Evolutionary conservation across 1,284 basidiomycete genomes (phyloP), one percentile per base, ranked within the genome.

Genomic region (Heterobasidion parviporum): DNA sequence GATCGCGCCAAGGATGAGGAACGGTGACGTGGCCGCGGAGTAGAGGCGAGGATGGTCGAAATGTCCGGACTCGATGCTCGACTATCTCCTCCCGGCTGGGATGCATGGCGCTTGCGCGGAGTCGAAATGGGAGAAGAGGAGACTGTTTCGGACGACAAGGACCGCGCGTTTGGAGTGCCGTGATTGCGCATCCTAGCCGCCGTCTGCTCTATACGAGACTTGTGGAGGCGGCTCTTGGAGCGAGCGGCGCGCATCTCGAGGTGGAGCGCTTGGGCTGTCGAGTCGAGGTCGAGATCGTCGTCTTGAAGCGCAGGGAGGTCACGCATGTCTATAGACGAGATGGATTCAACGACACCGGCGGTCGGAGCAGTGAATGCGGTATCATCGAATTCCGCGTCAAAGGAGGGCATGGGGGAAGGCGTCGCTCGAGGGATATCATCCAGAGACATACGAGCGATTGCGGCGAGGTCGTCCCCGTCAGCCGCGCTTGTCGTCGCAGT

Each of bases 291-390:
- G 20, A 33, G 6, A 52, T 70, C 71, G 52, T 71, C 71, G n/a
- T 70, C 70, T 1, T 65, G 65, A 16, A 68, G 60, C 5, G 67
- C 65, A 32, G 76, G 68, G 15, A 78, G 65, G 58, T 78, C 75
- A 33, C 66, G 68, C 58, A 80, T 74, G 54, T 70, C 66, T 26
- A 80, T 73, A 33, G 73, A 75, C 26, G 68, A 65, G 43, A 69
- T 63, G 6, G 67, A 67, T 54, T 74, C 68, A 44, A 61, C 57
- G 46, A 54, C 54, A 6, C 56, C 58, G 18, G 50, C 50, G 8
- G 20, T 46, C 6, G 52, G 32, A 26, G 50, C 46, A 14, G 53
- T 15, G 32, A 48, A 50, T 4, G 26, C 14, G 34, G 49, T 6
- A 9, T 32, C 33, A 18, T 33, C 26, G 12, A 16, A 9, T 9